Base-by-base conservation (phyloP, 1,284 basidiomycete species). In the Cutaneotrichosporon sp. region DNA sequence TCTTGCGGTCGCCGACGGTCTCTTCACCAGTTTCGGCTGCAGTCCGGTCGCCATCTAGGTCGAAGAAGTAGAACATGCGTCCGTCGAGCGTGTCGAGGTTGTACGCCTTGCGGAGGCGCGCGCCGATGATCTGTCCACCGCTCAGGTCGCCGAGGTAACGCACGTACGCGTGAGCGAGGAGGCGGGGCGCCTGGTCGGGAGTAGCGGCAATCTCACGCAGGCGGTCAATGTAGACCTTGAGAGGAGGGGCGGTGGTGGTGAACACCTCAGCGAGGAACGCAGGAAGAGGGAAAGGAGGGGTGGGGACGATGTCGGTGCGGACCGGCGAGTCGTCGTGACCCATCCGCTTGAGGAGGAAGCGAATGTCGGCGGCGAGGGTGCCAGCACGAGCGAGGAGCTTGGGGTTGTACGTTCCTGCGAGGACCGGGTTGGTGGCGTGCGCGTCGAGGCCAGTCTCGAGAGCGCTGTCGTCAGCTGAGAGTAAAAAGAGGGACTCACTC, bases 141-240 rank as follows among this genome's bases (percentile, higher is more conserved):
- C 87, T 89, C 38, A 92, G 83, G 77, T 93, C 91, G 62, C 90
- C 91, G n/a, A 93, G 85, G 79, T 92, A 92, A 42, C 90, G 85
- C 18, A 91, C 89, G 73, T 92, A 92, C 0, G 90, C 85, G 76
- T 92, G 90, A 0, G 90, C 87, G 16, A 92, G 84, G 26, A 92
- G 84, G 1, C 84, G 80, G 0, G 87, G 85, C 61, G 87, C 85
- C 5, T 75, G 64, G 49, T 82, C 76, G 51, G 82, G 73, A 9
- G 83, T 77, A 55, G 88, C 79, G 26, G 82, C 72, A 46, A 84
- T 73, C 46, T 87, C 81, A 51, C 84, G 83, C 50, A 83, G 62
- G 63, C 80, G 81, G 21, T 80, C 68, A 59, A 86, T 76, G 79
- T 90, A 92, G 7, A 76, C 79, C 2, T 77, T 69, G 26, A 91